phyloP scores from a whole-genome alignment of 2,329 filamentous ascomycete genomes.

The Beauveria asiatica region DNA sequence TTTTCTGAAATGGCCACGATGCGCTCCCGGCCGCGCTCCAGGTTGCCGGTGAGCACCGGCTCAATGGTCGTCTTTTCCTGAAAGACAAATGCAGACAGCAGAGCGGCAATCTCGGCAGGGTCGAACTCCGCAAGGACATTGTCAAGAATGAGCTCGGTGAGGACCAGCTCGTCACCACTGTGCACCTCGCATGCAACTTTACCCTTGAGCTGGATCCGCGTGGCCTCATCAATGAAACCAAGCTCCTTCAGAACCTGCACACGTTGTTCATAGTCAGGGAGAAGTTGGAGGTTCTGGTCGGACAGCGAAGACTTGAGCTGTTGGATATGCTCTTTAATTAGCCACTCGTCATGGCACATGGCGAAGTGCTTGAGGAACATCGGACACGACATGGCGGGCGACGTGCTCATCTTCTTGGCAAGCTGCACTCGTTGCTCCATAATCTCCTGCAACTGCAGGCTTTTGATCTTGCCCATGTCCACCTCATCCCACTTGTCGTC shows the following conservation, averaged over 20 bases:
- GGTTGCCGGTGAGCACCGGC: constrained; percentile 70
- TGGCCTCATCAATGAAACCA: constrained; percentile 79
- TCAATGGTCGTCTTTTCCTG: constrained; percentile 86
- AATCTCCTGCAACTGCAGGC: constrained; percentile 71
- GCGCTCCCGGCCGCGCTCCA: constrained; percentile 74
- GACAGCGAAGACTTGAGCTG: constrained; percentile 84
- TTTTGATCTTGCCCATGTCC: constrained; percentile 74
- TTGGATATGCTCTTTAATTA: constrained; percentile 87
- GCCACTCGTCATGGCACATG: constrained; percentile 94
- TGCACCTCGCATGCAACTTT: constrained; percentile 98
- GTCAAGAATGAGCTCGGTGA: constrained; percentile 92
- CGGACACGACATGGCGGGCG: constrained; percentile 61
- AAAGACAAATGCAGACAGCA: constrained; percentile 93
- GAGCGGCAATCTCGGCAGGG: constrained; percentile 89
- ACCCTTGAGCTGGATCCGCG: constrained; percentile 88
- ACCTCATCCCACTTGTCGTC: constrained; percentile 73
- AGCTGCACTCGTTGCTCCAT: constrained; percentile 62
- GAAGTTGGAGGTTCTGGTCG: constrained; percentile 88
- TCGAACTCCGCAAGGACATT: constrained; percentile 94
- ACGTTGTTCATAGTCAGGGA: constrained; percentile 94
- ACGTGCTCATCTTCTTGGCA: constrained; percentile 52
- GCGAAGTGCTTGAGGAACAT: constrained; percentile 87
- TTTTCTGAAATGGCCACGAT: constrained; percentile 89
- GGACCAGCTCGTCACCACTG: constrained; percentile 88
- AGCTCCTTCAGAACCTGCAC: constrained; percentile 87